phyloP scores from a whole-genome alignment of 1,284 basidiomycete species.

The Heliocybe sulcata region DNA sequence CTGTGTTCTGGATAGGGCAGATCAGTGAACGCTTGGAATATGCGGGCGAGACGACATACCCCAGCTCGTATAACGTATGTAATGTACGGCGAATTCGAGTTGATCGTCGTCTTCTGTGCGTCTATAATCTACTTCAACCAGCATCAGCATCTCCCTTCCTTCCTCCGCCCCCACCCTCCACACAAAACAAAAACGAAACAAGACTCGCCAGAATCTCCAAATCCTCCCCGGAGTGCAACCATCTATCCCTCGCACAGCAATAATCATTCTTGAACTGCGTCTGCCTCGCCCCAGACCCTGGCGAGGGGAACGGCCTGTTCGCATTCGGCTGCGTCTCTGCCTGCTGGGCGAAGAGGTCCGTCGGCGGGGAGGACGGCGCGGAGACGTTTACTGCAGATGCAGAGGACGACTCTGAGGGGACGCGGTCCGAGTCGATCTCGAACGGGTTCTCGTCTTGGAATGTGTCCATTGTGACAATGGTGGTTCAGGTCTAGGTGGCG shows the following conservation, averaged over 20 bases:
- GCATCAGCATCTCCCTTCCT: neutral
- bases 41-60: constrained; percentile 30
- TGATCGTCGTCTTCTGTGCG: constrained; percentile 90
- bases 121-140: constrained; percentile 68
- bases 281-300: constrained; percentile 43
- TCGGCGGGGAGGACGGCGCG: constrained; percentile 53
- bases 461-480: constrained; percentile 51
- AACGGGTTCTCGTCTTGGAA: constrained; percentile 81
- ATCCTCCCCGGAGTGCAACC: constrained; percentile 75
- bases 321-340: constrained; percentile 16
- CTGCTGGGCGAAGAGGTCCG: constrained; percentile 27
- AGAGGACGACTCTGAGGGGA: constrained; percentile 34
- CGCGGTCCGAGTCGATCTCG: constrained; percentile 39
- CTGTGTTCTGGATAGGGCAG: constrained; percentile 52
- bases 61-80: constrained; percentile 91
- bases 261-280: constrained; percentile 62
- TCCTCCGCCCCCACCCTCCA: neutral
- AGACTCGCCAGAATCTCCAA: constrained; percentile 65
- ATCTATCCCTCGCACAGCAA: constrained; percentile 66
- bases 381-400: constrained; percentile 55
- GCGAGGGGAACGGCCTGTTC: constrained; percentile 46
- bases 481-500: neutral
- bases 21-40: neutral
- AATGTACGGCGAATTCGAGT: constrained; percentile 86
- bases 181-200: constrained; percentile 5